Evolutionary conservation across 2,329 filamentous ascomycete species (phyloP).

Genomic region (Neonectria punicea): DNA sequence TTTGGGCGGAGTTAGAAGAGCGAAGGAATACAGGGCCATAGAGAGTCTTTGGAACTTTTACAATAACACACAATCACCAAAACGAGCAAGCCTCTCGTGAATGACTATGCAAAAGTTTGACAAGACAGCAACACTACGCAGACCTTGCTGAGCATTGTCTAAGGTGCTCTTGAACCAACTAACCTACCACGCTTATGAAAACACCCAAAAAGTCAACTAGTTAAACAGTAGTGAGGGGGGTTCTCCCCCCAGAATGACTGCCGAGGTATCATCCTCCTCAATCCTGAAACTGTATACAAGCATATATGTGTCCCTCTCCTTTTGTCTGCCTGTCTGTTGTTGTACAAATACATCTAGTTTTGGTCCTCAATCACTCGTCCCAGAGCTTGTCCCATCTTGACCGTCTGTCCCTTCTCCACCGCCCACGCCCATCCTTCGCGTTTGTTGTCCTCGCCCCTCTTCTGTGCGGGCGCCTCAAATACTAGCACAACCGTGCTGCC

Average conservation of each 20-base stretch:
- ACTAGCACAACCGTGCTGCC: constrained; percentile 95
- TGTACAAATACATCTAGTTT: constrained; percentile 20
- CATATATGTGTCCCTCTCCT: constrained; percentile 17
- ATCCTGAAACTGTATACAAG: constrained; percentile 16
- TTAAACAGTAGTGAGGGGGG: neutral
- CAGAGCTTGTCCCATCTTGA: constrained; percentile 89
- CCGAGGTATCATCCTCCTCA: constrained; percentile 22
- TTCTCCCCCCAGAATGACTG: neutral
- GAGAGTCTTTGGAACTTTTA: constrained; percentile 12
- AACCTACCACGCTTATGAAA: neutral
- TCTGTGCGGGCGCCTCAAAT: constrained; percentile 86
- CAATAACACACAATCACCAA: constrained; percentile 7
- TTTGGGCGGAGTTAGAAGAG: constrained; percentile 27
- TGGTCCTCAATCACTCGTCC: constrained; percentile 74
- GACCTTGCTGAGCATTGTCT: neutral
- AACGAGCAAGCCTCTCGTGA: neutral
- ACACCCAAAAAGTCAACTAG: neutral
- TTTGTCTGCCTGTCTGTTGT: constrained; percentile 5
- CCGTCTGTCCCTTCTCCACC: constrained; percentile 85
- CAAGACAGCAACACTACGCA: neutral
- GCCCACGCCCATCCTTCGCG: constrained; percentile 84
- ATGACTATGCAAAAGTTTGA: neutral
- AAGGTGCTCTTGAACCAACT: neutral
- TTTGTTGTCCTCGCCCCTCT: constrained; percentile 60
- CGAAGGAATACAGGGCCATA: constrained; percentile 9